phyloP scores from a whole-genome alignment of 108 stramenopile species.

The Cyclotella cryptica region DNA sequence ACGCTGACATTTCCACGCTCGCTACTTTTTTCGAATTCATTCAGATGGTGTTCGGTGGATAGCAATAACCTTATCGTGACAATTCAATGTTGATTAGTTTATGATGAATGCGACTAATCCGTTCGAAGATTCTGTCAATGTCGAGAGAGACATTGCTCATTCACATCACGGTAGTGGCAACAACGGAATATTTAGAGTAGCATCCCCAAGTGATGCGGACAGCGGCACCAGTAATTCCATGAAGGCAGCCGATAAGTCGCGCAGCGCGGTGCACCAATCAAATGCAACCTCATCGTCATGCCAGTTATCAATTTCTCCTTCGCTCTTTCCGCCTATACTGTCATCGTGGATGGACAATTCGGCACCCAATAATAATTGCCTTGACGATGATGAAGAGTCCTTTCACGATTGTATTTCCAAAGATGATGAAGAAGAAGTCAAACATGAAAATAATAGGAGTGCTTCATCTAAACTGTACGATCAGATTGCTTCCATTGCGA shows the following conservation, averaged over 20 bases:
- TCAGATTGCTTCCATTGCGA: background rate
- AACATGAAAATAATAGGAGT: background rate
- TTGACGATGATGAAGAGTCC: constrained; percentile 23
- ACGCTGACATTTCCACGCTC: too few species aligned
- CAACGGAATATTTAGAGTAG: background rate
- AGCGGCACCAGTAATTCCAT: background rate
- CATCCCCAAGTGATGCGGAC: background rate
- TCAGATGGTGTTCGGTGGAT: too few species aligned
- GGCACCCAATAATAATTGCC: background rate
- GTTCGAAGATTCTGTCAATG: constrained; percentile 22
- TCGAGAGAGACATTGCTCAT: background rate
- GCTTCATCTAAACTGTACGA: background rate
- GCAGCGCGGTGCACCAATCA: background rate
- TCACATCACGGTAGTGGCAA: background rate
- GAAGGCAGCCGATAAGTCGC: background rate
- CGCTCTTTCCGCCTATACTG: constrained; percentile 32
- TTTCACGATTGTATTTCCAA: constrained; percentile 51
- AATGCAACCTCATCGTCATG: constrained; percentile 2
- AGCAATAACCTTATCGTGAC: too few species aligned
- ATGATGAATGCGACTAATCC: constrained; percentile 21
- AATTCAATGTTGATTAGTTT: background rate
- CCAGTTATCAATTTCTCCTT: constrained; percentile 20
- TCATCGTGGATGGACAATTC: constrained; percentile 38
- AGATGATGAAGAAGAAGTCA: constrained; percentile 20
- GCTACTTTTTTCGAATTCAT: too few species aligned